Base-by-base conservation (phyloP, 129 eudicot species). In the Chrysanthemum lavandulifolium region DNA sequence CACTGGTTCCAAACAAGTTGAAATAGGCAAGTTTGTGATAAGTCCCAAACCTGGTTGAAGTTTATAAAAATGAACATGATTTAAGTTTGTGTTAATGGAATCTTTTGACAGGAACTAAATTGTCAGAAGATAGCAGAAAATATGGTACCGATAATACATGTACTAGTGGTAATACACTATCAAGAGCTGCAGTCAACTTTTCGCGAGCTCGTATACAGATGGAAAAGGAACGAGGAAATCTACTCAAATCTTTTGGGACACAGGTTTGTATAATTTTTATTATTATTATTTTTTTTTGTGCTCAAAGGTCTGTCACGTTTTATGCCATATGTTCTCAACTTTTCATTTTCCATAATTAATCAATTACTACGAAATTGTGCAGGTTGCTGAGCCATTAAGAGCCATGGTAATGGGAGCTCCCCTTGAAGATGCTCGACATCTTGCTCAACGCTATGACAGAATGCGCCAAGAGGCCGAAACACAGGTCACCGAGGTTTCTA, bases 371-470 rank as follows among this genome's bases (percentile, higher is more conserved):
- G 45, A 76, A 76, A 68, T 76, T 72, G 27, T 78, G 62, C 82
- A 94, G 98, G 96, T 90, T 53, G 92, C 98, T 47, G 98, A 90
- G 78, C 98, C 98, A 33, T 81, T 94, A 57, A 84, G 97, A 80
- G 97, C 97, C 4, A 89, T 94, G 97, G 97, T 90, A 47, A 73
- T 89, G 87, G 98, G 98, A 72, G 91, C 96, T 73, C 87, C 98
- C 21, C 79, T 94, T 57, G 98, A 94, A 80, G 98, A 94, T 82
- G 97, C 98, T 82, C 85, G 98, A 51, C 97, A 90, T 82, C 96
- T 90, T 81, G 92, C 98, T 62, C 98, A 94, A 71, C 89, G 89
- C 62, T 94, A 90, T 68, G 97, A 94, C 67, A 86, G 92, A 82
- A 83, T 90, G 89, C 71, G 97, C 73, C 98, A 90, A 80, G 98